Percentiles rank a stretch among this genome's conserved stretches.
Conservation (phyloP, 495 filamentous ascomycete species). For the Apiosordaria backusii region DNA sequence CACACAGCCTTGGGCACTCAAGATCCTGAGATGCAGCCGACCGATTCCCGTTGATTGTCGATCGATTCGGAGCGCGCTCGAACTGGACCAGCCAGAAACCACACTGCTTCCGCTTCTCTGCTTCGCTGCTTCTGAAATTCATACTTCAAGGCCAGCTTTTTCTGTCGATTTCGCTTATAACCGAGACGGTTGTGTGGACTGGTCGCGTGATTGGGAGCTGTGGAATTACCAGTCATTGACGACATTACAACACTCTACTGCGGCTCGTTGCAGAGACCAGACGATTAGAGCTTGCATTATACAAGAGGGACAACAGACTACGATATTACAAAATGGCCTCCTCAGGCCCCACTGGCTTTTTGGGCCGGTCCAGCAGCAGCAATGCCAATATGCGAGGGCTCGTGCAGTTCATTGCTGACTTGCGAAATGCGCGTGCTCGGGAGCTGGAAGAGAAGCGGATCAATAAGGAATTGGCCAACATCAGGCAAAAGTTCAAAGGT, state of each 20-base stretch:
- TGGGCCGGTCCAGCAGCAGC: slow-evolving; percentile 58
- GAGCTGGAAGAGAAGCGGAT: slow-evolving; percentile 98
- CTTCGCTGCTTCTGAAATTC: background rate
- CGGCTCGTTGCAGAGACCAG: background rate
- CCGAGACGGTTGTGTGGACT: background rate
- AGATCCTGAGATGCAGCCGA: background rate
- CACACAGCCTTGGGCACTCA: background rate
- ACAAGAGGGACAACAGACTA: background rate
- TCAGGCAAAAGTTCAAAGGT: slow-evolving; percentile 82
- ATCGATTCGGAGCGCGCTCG: background rate
- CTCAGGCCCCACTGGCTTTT: slow-evolving; percentile 52
- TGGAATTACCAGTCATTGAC: background rate
- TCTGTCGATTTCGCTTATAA: background rate
- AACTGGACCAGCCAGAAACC: background rate
- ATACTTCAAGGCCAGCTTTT: background rate
- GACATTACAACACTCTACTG: background rate
- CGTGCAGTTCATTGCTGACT: slow-evolving; percentile 97
- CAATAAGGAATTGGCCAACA: slow-evolving; percentile 99
- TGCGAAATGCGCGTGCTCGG: slow-evolving; percentile 89
- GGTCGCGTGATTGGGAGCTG: background rate
- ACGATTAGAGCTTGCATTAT: background rate
- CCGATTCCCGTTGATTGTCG: background rate
- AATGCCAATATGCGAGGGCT: slow-evolving; percentile 77
- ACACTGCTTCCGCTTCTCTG: background rate
- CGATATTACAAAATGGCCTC: slow-evolving; percentile 46